Conservation (phyloP, 2,329 filamentous ascomycete species). For the Paraphaeosphaeria sporulosa region DNA sequence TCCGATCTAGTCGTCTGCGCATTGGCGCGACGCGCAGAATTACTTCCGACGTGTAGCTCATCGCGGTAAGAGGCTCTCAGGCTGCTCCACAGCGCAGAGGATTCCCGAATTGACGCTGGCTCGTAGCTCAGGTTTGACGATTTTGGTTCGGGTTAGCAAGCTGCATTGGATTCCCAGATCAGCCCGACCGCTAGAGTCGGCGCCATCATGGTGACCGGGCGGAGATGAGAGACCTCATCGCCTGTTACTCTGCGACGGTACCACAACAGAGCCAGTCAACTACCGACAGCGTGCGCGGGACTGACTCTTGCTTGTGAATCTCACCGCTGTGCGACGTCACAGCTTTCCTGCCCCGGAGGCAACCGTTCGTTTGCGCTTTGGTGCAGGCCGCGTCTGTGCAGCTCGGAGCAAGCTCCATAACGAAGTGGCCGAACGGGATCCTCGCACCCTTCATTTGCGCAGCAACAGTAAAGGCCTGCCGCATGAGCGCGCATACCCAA, state of each 20-base stretch:
- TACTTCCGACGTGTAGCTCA: constrained; percentile 4
- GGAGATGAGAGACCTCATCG: neutral
- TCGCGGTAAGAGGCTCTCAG: neutral
- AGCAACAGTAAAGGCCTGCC: constrained; percentile 14
- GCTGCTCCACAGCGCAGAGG: constrained; percentile 4
- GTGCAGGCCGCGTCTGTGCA: constrained; percentile 13
- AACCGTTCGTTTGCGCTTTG: constrained; percentile 16
- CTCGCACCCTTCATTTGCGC: neutral
- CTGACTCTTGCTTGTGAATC: constrained; percentile 9
- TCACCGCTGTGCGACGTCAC: constrained; percentile 14
- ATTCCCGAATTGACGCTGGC: neutral
- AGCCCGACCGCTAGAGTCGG: constrained; percentile 1
- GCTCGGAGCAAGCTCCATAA: constrained; percentile 9
- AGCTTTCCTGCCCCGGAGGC: constrained; percentile 2
- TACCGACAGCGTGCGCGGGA: constrained; percentile 7
- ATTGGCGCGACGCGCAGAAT: constrained; percentile 4
- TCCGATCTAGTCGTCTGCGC: constrained; percentile 5
- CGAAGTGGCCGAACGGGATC: neutral
- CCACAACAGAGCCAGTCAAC: constrained; percentile 5
- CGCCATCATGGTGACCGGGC: neutral
- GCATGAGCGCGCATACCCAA: constrained; percentile 16
- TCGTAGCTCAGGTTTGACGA: neutral
- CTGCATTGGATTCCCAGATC: constrained; percentile 1
- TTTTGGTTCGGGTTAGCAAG: neutral
- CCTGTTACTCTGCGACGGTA: constrained; percentile 5